Conservation (phyloP, 345 rosid species). For the Pistacia atlantica region DNA sequence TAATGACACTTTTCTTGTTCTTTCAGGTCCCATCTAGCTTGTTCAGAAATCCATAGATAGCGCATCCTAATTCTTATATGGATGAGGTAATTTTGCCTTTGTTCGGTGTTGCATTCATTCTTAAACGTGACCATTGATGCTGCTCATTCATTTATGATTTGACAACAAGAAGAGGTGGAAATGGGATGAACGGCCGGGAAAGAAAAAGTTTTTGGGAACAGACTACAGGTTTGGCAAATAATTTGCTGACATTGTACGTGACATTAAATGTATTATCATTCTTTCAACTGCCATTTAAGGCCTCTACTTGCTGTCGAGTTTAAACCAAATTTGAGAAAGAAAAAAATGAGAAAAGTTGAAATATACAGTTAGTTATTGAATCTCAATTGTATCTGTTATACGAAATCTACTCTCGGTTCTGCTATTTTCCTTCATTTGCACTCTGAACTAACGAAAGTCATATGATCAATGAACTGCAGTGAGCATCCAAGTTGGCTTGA, state of each 20-base stretch:
- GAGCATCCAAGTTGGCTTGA: not conserved
- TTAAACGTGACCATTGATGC: not conserved
- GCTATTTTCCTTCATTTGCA: not conserved
- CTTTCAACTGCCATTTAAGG: not conserved
- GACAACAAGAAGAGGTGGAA: not conserved
- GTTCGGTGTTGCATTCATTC: not conserved
- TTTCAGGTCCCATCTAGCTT: constrained; percentile 65
- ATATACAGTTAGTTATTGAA: not conserved
- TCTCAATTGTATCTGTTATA: not conserved
- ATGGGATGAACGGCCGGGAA: not conserved
- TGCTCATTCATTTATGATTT: constrained; percentile 15
- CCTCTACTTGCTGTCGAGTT: not conserved
- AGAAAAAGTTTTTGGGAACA: not conserved
- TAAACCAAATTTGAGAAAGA: not conserved
- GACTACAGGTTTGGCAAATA: not conserved
- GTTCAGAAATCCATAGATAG: constrained; percentile 38
- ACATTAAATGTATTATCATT: not conserved
- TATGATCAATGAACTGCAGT: not conserved
- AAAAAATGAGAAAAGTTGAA: not conserved
- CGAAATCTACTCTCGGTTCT: not conserved
- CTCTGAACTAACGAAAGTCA: not conserved
- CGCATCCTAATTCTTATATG: not conserved
- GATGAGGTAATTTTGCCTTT: not conserved
- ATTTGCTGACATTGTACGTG: constrained; percentile 1
- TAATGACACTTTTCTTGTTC: constrained; percentile 5